phyloP scores from a whole-genome alignment of 805 yeast genomes.

The Saturnispora halmiae region DNA sequence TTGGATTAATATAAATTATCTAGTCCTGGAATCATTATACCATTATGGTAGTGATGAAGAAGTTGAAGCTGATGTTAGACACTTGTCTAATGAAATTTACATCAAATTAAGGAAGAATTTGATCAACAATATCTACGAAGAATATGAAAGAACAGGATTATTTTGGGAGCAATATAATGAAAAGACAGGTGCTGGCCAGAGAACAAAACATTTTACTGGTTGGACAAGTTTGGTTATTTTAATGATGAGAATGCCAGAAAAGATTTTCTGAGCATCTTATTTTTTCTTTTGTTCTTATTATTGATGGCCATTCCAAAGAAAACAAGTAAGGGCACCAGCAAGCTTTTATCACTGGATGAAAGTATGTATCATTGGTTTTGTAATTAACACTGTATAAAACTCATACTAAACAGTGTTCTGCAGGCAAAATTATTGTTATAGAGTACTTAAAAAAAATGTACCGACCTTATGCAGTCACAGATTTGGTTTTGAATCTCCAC shows the following conservation, averaged over 20 bases:
- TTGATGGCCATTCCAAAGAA: not conserved
- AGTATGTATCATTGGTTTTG: conserved; percentile 12
- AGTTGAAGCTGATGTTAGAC: conserved; percentile 25
- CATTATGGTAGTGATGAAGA: conserved; percentile 40
- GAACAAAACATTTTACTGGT: conserved; percentile 86
- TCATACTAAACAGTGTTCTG: not conserved
- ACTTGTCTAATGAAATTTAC: conserved; percentile 43
- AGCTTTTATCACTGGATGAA: conserved; percentile 10
- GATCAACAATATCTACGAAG: conserved; percentile 55
- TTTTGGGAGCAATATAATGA: conserved; percentile 91
- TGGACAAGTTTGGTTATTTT: conserved; percentile 82
- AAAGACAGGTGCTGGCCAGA: conserved; percentile 59
- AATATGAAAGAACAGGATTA: conserved; percentile 69
- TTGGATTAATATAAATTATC: conserved; percentile 87
- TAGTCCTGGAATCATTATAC: conserved; percentile 60
- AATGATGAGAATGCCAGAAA: conserved; percentile 77
- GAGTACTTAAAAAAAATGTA: conserved; percentile 36
- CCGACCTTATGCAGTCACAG: conserved; percentile 41
- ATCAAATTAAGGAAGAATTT: conserved; percentile 52
- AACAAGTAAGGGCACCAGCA: conserved; percentile 3
- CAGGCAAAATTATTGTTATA: conserved; percentile 10
- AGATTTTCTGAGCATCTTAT: conserved; percentile 1
- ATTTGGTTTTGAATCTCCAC: conserved; percentile 38
- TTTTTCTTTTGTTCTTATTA: too few relatives aligned
- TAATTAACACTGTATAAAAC: not conserved